A percentile compares a stretch with the other conserved stretches of the same genome.
Conservation (phyloP, 176 grass and related monocot genomes). For the Triticum urartu region DNA sequence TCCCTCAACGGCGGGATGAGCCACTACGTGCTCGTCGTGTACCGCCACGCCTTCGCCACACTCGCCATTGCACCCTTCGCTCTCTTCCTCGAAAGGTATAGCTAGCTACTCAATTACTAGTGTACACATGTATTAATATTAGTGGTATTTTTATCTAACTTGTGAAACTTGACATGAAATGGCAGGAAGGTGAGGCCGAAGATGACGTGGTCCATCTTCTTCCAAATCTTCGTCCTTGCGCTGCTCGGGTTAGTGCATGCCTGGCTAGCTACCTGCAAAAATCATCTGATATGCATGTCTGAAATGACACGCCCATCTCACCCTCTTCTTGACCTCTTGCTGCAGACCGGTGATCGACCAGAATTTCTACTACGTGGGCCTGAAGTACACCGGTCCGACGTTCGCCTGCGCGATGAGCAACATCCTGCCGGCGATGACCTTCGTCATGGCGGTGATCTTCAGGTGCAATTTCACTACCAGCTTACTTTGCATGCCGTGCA, state of each 20-base stretch:
- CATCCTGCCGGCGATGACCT: conserved; percentile 95
- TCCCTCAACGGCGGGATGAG: conserved; percentile 82
- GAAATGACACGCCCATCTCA: neutral
- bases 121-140: too few species aligned
- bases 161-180: neutral
- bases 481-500: too few species aligned
- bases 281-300: neutral
- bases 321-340: neutral
- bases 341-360: conserved; percentile 90
- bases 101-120: neutral
- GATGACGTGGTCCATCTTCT: conserved; percentile 80
- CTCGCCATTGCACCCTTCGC: conserved; percentile 82
- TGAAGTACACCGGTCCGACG: conserved; percentile 82
- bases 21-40: conserved; percentile 90
- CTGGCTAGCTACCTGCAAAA: too few species aligned
- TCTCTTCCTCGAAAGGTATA: conserved; percentile 68
- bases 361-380: conserved; percentile 82
- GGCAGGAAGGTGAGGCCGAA: conserved; percentile 73
- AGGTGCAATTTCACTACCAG: conserved; percentile 33
- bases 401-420: conserved; percentile 97
- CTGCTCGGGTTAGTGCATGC: conserved; percentile 67
- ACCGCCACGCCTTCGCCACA: conserved; percentile 84
- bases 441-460: conserved; percentile 82
- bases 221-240: conserved; percentile 78
- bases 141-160: too few species aligned